Conservation (phyloP, 2,329 filamentous ascomycete species). For the Ophiostoma australiae region DNA sequence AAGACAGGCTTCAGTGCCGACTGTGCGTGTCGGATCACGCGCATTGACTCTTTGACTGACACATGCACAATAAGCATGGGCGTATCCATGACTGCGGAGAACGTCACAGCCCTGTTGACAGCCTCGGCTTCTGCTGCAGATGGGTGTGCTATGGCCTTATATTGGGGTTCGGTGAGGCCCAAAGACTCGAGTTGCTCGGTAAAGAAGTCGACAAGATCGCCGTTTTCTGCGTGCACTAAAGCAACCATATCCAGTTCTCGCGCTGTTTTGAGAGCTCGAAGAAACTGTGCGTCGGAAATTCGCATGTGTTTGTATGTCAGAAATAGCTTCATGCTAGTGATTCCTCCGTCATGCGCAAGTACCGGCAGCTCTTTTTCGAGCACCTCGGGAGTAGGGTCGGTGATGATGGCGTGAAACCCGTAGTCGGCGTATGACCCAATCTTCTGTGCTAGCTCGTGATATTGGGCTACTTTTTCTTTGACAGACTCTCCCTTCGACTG, state of each 20-base stretch:
- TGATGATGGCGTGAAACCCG: conserved; percentile 49
- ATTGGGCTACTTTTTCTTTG: conserved; percentile 63
- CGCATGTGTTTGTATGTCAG: conserved; percentile 49
- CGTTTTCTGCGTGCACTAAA: conserved; percentile 59
- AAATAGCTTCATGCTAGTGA: conserved; percentile 47
- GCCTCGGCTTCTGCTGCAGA: conserved; percentile 45
- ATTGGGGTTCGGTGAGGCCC: conserved; percentile 36
- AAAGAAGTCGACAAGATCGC: conserved; percentile 48
- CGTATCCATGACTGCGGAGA: conserved; percentile 43
- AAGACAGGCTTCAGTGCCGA: conserved; percentile 47
- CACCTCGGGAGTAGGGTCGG: conserved; percentile 39
- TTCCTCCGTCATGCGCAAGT: conserved; percentile 33
- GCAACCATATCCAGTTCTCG: conserved; percentile 46
- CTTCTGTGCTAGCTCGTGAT: conserved; percentile 60
- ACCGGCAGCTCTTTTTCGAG: conserved; percentile 34
- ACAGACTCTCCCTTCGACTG: conserved; percentile 46
- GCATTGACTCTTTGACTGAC: conserved; percentile 43
- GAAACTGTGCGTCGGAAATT: conserved; percentile 44
- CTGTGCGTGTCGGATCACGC: conserved; percentile 48
- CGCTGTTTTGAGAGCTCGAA: conserved; percentile 46
- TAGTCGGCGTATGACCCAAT: conserved; percentile 54
- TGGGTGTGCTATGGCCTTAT: conserved; percentile 43
- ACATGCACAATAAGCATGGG: conserved; percentile 52
- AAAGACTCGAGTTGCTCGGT: conserved; percentile 34
- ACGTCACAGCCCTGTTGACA: conserved; percentile 44